Evolutionary conservation across 2,329 filamentous ascomycete genomes (phyloP).

Genomic region (Colletotrichum lindemuthianum): DNA sequence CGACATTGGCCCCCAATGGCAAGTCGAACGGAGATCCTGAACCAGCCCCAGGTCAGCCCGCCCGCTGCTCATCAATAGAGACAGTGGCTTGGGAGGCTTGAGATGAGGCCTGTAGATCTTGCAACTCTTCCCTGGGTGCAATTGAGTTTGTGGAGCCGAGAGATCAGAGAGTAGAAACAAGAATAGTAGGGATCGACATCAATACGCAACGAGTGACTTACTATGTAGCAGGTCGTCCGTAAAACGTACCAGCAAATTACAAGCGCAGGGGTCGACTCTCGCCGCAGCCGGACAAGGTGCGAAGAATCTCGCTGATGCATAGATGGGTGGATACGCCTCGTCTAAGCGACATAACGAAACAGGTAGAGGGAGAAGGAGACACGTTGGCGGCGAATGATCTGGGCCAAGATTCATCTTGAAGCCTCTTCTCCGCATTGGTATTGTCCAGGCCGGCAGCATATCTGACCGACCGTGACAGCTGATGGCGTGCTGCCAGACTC

Average conservation of each 20-base stretch:
- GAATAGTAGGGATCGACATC: slow-evolving; percentile 25
- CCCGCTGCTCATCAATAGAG: slow-evolving; percentile 10
- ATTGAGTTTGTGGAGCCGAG: slow-evolving; percentile 30
- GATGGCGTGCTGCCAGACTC: slow-evolving; percentile 4
- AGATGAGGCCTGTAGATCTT: slow-evolving; percentile 35
- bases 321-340: slow-evolving; percentile 2
- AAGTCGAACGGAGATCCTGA: background rate
- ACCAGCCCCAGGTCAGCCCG: slow-evolving; percentile 1
- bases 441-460: background rate
- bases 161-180: slow-evolving; percentile 13
- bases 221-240: slow-evolving; percentile 17
- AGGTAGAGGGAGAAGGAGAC: background rate
- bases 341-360: slow-evolving; percentile 6
- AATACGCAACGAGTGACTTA: slow-evolving; percentile 9
- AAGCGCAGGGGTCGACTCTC: slow-evolving; percentile 12
- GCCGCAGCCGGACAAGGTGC: background rate
- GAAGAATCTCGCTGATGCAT: slow-evolving; percentile 1
- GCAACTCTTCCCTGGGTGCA: slow-evolving; percentile 20
- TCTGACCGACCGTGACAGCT: background rate
- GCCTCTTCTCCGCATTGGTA: background rate
- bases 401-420: background rate
- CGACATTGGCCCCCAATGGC: slow-evolving; percentile 18
- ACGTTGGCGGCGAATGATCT: too few relatives aligned
- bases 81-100: slow-evolving; percentile 26
- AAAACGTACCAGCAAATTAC: slow-evolving; percentile 30